phyloP scores from a whole-genome alignment of 768 basidiomycete genomes.

The Podaxis carcinomalis region DNA sequence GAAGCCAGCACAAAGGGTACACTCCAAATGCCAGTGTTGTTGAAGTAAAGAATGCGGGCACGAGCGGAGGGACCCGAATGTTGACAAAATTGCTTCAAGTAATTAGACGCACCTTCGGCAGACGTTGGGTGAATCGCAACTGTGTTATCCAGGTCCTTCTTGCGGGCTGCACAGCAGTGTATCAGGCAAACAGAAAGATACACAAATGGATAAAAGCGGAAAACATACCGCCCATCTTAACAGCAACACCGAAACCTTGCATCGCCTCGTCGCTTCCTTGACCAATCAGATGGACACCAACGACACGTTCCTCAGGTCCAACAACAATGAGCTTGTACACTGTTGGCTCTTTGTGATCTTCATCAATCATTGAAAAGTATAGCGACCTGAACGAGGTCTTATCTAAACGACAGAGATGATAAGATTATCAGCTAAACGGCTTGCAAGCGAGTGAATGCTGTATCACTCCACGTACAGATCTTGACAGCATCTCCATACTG shows the following conservation, averaged over 20 bases:
- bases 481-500: slow-evolving; percentile 89
- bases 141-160: slow-evolving; percentile 80
- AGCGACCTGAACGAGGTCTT: slow-evolving; percentile 78
- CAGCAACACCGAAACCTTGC: slow-evolving; percentile 95
- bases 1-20: background rate
- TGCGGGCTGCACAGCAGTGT: slow-evolving; percentile 45
- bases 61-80: background rate
- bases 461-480: slow-evolving; percentile 61
- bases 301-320: slow-evolving; percentile 89
- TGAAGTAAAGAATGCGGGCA: background rate
- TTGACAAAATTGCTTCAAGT: background rate
- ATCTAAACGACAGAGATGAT: slow-evolving; percentile 37
- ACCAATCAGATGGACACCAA: slow-evolving; percentile 95
- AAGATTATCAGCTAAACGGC: too few species aligned
- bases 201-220: background rate
- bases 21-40: background rate
- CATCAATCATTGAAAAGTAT: slow-evolving; percentile 89
- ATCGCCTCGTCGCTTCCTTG: slow-evolving; percentile 88
- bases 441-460: background rate
- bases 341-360: slow-evolving; percentile 92
- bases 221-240: slow-evolving; percentile 82
- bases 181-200: slow-evolving; percentile 1
- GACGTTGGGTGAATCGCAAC: slow-evolving; percentile 93
- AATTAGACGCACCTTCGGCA: slow-evolving; percentile 58
- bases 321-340: slow-evolving; percentile 88